Evolutionary conservation across 2,329 filamentous ascomycete species (phyloP), one percentile per base, ranked within the genome.

Genomic region (Ilyonectria destructans): DNA sequence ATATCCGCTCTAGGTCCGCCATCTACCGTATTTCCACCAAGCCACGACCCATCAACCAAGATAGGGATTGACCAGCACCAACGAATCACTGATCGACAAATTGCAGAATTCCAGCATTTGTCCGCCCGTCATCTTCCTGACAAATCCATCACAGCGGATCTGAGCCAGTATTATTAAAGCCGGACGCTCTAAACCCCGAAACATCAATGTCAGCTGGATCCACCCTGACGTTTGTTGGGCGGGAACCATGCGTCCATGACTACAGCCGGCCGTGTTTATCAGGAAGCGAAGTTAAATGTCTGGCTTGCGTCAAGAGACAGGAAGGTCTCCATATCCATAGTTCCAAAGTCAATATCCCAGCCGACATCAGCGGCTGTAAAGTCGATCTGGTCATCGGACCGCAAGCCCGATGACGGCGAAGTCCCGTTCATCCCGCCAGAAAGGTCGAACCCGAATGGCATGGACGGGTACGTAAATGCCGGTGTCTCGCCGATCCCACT

Each of bases 241-340:
- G 21, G 21, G 40, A 55, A n/a, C 33, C 31, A 57, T 15, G 43
- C 31, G 15, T 4, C 31, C 40, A 51, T 33, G 54, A 7, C n/a
- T 59, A 37, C 19, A 37, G 8, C 19, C 5, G n/a, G 15, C 40
- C 15, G 15, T 6, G 40, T 43, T 43, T 10, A 12, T 65, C 45
- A 75, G 43, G 69, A 63, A 8, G 71, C 70, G 67, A 75, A 77
- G 43, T 73, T 75, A 37, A 75, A 76, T 10, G 67, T 68, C 45
- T 77, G 77, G 23, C 71, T 69, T 17, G 77, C 69, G 21, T 79
- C 77, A 21, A 79, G 74, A 29, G 77, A 79, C 46, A 79, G 46
- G 49, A 79, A 79, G 1, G 77, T 75, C 52, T 79, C 77, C 74
- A 79, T 78, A 46, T 79, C 78, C 75, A 77, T 79, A 5, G 72